Conservation (phyloP, 2,329 filamentous ascomycete species). For the Chalaropsis thielavioides region DNA sequence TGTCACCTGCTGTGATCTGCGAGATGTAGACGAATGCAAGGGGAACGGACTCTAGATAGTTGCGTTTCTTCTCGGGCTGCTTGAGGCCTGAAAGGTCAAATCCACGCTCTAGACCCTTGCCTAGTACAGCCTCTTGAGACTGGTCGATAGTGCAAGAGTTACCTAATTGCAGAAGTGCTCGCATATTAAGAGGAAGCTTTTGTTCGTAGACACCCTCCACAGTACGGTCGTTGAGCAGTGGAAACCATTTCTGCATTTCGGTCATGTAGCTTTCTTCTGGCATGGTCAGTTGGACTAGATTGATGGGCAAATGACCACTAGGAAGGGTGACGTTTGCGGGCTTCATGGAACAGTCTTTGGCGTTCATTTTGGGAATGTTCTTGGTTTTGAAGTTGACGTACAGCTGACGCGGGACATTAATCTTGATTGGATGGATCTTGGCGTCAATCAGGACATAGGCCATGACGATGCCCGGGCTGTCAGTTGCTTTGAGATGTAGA, state of each 20-base stretch:
- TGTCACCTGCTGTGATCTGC: constrained; percentile 78
- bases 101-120: constrained; percentile 81
- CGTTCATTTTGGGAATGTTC: constrained; percentile 72
- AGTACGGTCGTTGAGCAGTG: constrained; percentile 18
- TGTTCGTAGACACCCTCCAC: constrained; percentile 97
- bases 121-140: constrained; percentile 74
- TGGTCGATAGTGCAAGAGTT: constrained; percentile 91
- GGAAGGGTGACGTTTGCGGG: constrained; percentile 88
- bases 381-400: constrained; percentile 84
- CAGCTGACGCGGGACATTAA: constrained; percentile 77
- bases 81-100: constrained; percentile 73
- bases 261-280: constrained; percentile 75
- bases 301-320: constrained; percentile 84
- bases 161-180: constrained; percentile 78
- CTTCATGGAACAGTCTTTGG: constrained; percentile 69
- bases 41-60: constrained; percentile 61
- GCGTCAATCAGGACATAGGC: constrained; percentile 88
- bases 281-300: constrained; percentile 88
- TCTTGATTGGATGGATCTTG: constrained; percentile 75
- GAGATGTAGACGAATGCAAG: constrained; percentile 85
- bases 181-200: constrained; percentile 71
- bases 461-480: constrained; percentile 70
- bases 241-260: constrained; percentile 38
- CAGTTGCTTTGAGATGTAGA: constrained; percentile 69
- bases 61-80: constrained; percentile 44